These are phyloP conservation scores for Leishmania tropica DNA, from an alignment of 208 protist genomes.

Conservation along the genomic window DNA sequence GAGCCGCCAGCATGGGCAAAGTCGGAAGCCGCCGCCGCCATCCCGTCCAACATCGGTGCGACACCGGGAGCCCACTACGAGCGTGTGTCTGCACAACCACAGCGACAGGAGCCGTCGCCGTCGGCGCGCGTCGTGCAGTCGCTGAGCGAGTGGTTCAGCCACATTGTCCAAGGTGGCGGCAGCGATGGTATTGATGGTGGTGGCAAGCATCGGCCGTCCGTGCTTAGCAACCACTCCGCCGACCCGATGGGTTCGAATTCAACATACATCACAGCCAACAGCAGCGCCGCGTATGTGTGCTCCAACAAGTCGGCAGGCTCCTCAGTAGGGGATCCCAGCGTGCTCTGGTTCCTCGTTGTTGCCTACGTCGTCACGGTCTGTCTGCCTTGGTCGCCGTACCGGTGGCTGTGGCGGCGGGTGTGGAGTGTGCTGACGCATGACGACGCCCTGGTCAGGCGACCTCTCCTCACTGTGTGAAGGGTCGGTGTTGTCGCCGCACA, in stretches of 20 bases:
- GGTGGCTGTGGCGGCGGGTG: slow-evolving; percentile 44
- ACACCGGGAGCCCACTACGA: neutral
- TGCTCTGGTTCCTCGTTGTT: slow-evolving; percentile 45
- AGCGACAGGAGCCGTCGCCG: neutral
- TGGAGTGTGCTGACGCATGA: slow-evolving; percentile 60
- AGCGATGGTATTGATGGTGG: neutral
- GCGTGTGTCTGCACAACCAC: neutral
- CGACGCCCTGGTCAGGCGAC: slow-evolving; percentile 59
- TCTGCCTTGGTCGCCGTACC: slow-evolving; percentile 48
- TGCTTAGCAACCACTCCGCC: neutral
- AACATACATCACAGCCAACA: neutral
- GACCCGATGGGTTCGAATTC: neutral
- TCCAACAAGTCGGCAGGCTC: neutral
- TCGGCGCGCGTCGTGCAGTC: slow-evolving; percentile 1
- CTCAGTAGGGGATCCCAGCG: slow-evolving; percentile 15
- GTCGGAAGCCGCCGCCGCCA: neutral
- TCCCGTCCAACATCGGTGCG: neutral
- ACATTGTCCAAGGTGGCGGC: neutral
- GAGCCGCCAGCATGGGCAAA: slow-evolving; percentile 15
- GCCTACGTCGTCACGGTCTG: slow-evolving; percentile 43
- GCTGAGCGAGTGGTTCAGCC: slow-evolving; percentile 9
- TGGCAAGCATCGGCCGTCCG: neutral
- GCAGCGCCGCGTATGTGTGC: neutral
- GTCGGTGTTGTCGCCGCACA: neutral
- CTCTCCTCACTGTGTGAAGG: slow-evolving; percentile 50